Base-by-base conservation (phyloP, 169 alveolate species). In the Plasmodium reichenowi region DNA sequence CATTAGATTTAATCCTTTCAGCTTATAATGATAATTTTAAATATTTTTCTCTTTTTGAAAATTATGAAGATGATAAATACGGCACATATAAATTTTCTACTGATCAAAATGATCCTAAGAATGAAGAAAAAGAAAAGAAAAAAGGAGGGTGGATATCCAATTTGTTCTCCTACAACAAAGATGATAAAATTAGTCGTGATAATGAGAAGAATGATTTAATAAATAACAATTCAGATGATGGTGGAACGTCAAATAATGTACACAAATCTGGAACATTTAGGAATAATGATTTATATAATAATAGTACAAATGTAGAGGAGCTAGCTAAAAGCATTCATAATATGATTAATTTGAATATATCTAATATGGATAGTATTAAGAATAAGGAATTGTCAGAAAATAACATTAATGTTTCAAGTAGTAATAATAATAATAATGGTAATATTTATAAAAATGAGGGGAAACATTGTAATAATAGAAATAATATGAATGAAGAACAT, bases 1-100 rank as follows among this genome's bases (percentile, higher is more conserved):
- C 99, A 54, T 88, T 98, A 47, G 99, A 98, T 78, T 87, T 97
- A 56, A 90, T 97, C 24, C 92, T 95, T 32, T 94, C 96, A 17
- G 91, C 97, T 0, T 94, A 95, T 24, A 95, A 95, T 13, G 97
- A 95, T 68, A 93, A 93, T 72, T 89, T 64, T 59, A 91, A 93
- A 45, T 68, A 72, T 75, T 54, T 68, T 71, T 93, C 52, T 7
- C 80, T 26, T 66, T 6, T 43, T 43, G 48, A n/a, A 47, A 45
- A 20, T 12, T 26, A 29, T 7, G 64, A 56, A 56, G n/a, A 38
- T 38, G 7, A 38, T 38, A 38, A 38, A 38, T 38, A 38, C 2
- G 2, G 1, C 7, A 38, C 47, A 5, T 7, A 5, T 6, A 38
- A 38, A 38, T 38, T 38, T 15, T 26, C 85, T 7, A 45, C 5